Percentiles rank a stretch among this genome's conserved stretches.
phyloP scores from a whole-genome alignment of 1,284 basidiomycete species.

The Cutaneotrichosporon sp. region DNA sequence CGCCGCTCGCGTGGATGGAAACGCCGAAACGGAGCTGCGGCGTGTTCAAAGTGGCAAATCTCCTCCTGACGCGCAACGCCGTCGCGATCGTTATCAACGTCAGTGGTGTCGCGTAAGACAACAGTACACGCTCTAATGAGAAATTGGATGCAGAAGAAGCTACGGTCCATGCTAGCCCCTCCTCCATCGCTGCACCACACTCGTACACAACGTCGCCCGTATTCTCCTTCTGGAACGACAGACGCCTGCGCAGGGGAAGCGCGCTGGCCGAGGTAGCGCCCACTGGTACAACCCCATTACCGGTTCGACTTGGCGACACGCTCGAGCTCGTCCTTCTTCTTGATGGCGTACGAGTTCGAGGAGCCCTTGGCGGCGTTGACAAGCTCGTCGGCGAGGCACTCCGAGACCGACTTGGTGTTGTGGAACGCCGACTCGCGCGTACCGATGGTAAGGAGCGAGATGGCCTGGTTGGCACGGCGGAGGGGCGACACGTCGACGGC shows the following conservation, averaged over 20 bases:
- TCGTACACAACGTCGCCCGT: constrained; percentile 21
- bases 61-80: no score
- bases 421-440: constrained; percentile 99
- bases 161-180: constrained; percentile 18
- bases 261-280: background rate
- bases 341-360: constrained; percentile 99
- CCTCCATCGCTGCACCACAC: constrained; percentile 19
- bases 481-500: constrained; percentile 99
- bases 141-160: constrained; percentile 25
- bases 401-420: constrained; percentile 98
- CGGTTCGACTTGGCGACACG: constrained; percentile 99
- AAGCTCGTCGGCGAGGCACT: constrained; percentile 98
- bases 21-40: no score
- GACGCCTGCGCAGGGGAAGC: background rate
- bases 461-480: constrained; percentile 95
- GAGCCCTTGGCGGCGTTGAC: constrained; percentile 99
- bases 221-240: background rate
- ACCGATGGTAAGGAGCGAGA: constrained; percentile 91
- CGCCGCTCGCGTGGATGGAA: no score
- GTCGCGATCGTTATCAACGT: no score
- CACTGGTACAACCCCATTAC: constrained; percentile 53
- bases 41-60: no score
- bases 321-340: constrained; percentile 71
- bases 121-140: no score
- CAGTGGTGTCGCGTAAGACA: no score